Percentiles rank a stretch among this genome's conserved stretches.
Evolutionary conservation across 2,329 filamentous ascomycete genomes (phyloP).

Genomic region (Ceratocystis harringtonii): DNA sequence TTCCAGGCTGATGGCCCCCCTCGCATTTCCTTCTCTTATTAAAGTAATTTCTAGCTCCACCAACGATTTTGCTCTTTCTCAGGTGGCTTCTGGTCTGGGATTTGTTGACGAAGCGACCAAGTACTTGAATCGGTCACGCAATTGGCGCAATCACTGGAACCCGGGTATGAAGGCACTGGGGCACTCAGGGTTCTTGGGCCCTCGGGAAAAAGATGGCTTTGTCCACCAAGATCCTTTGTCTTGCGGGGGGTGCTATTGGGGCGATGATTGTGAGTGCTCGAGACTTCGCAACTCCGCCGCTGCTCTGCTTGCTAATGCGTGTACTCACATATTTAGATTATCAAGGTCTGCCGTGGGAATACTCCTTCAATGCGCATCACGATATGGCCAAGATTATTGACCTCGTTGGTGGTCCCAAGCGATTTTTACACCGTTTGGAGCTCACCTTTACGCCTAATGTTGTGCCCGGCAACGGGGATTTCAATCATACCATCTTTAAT

Average conservation of each 20-base stretch:
- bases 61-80: conserved; percentile 54
- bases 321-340: conserved; percentile 28
- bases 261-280: conserved; percentile 31
- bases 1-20: neutral
- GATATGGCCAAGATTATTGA: conserved; percentile 42
- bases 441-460: conserved; percentile 42
- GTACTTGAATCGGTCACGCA: conserved; percentile 47
- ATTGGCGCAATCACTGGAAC: conserved; percentile 64
- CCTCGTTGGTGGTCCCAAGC: conserved; percentile 37
- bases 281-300: neutral
- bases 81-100: conserved; percentile 46
- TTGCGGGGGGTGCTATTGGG: conserved; percentile 54
- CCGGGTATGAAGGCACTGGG: conserved; percentile 38
- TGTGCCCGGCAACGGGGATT: conserved; percentile 28
- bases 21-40: neutral
- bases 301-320: neutral
- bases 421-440: conserved; percentile 43
- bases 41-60: conserved; percentile 27
- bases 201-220: conserved; percentile 39
- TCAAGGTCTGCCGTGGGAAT: conserved; percentile 47
- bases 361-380: conserved; percentile 57
- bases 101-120: conserved; percentile 36
- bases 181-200: conserved; percentile 52
- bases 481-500: conserved; percentile 46
- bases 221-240: conserved; percentile 39